A percentile compares a stretch with the other conserved stretches of the same genome.
Conservation (phyloP, 495 filamentous ascomycete species). For the Haplographium delicatum region DNA sequence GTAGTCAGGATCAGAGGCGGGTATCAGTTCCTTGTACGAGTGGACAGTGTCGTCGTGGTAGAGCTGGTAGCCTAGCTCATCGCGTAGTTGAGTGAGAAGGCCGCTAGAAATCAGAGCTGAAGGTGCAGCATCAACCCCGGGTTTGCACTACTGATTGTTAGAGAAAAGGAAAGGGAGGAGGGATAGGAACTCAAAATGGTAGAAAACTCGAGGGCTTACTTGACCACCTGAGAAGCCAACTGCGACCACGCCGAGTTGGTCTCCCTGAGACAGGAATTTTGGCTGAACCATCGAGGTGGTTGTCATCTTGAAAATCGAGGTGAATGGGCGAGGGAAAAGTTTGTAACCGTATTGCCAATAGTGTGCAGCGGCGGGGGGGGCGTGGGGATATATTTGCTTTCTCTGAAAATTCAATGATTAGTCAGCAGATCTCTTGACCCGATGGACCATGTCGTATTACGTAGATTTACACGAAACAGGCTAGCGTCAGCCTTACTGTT, state of each 20-base stretch:
- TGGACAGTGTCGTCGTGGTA: constrained; percentile 82
- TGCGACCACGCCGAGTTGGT: constrained; percentile 85
- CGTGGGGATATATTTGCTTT: too few species aligned
- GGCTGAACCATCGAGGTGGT: constrained; percentile 68
- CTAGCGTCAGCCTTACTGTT: too few species aligned
- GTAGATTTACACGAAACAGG: too few species aligned
- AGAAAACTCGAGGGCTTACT: constrained; percentile 45
- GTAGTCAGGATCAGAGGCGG: constrained; percentile 67
- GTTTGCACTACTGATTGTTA: constrained; percentile 61
- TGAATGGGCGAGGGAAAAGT: not conserved
- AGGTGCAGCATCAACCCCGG: constrained; percentile 88
- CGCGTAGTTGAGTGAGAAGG: constrained; percentile 74
- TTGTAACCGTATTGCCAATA: too few species aligned
- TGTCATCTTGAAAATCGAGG: constrained; percentile 40
- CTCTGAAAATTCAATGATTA: too few species aligned
- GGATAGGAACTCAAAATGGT: not conserved
- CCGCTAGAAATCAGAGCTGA: constrained; percentile 86
- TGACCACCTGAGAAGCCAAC: constrained; percentile 98
- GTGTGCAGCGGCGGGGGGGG: too few species aligned
- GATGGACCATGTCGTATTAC: too few species aligned
- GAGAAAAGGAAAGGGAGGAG: constrained; percentile 1
- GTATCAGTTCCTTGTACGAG: constrained; percentile 72
- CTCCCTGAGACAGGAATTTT: constrained; percentile 72
- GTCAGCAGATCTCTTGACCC: too few species aligned
- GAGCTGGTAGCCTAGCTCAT: constrained; percentile 83